Base-by-base conservation (phyloP, 1,284 basidiomycete genomes). In the Sanghuangporus sanghuang region DNA sequence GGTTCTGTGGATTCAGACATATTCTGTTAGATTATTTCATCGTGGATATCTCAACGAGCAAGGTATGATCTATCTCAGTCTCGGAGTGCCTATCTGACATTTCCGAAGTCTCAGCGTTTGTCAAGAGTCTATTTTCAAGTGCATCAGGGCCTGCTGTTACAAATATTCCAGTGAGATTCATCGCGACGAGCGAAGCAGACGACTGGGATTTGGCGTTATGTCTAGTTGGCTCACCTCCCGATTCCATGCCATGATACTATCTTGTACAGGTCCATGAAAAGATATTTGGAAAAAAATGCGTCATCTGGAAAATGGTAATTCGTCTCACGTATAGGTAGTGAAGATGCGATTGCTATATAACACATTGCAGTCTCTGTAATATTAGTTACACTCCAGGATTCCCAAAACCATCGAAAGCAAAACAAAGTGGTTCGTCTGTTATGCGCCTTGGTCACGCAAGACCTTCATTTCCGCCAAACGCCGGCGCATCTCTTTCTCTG, bases 401-500 rank as follows among this genome's bases (percentile, higher is more conserved):
- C 53, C 35, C 53, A 54, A 38, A 12, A 36, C 14, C 53, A 11
- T 11, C 6, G 8, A 38, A 36, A 46, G 18, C 57, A 39, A 54
- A 50, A 16, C 32, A 56, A 11, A 52, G 16, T 23, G 21, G 11
- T 59, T 77, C 70, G 86, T 52, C 68, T 88, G 86, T 68, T 83
- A 46, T 46, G 16, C 44, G 44, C 16, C n/a, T 46, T 46, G 44
- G 16, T 46, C 83, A 70, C 85, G 79, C 52, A 92, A 77, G 18
- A 83, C 79, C 73, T 85, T 81, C 84, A 96, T 87, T 76, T 90
- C 85, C 12, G 84, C 89, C n/a, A 94, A 79, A 55, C 91, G 82
- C 39, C 88, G 80, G 53, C 89, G 81, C 86, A 94, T 95, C 59
- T 90, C 89, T 76, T 88, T 92, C 78, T 96, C 94, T 6, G 93